These are phyloP conservation scores for Trichophyton schoenleinii DNA, from an alignment of 2,329 filamentous ascomycete genomes.

Conservation along the genomic window DNA sequence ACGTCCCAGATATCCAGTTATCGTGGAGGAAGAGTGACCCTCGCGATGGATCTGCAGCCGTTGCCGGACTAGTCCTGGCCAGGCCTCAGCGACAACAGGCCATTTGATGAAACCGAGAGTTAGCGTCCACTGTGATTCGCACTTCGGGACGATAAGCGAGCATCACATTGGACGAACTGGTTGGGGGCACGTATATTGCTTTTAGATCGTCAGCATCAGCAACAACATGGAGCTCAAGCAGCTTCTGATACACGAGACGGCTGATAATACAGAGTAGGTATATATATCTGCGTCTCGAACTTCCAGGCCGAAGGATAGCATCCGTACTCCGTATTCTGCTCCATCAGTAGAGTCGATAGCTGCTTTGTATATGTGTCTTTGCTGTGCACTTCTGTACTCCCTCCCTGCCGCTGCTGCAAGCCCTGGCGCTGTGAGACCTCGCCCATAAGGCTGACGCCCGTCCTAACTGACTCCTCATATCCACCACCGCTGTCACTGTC, in stretches of 20 bases:
- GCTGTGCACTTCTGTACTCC: neutral
- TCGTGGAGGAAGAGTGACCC: neutral
- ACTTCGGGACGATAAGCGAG: constrained; percentile 1
- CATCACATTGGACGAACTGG: constrained; percentile 1
- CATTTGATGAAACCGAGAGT: neutral
- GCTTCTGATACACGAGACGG: neutral
- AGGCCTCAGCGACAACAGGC: neutral
- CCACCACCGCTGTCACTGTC: neutral
- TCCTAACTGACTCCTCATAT: neutral
- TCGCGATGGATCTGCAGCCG: constrained; percentile 1
- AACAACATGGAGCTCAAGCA: neutral
- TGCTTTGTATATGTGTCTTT: neutral
- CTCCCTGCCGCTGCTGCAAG: neutral
- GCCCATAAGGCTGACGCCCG: neutral
- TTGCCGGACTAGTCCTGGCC: constrained; percentile 2
- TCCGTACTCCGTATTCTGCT: no score
- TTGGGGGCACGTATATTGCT: neutral
- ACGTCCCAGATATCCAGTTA: neutral
- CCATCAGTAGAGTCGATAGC: no score
- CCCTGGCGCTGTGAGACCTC: neutral
- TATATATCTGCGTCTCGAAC: neutral
- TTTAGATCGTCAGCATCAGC: neutral
- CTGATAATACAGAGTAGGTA: neutral
- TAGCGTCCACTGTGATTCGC: constrained; percentile 1
- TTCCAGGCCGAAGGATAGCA: no score